phyloP scores from a whole-genome alignment of 2,329 filamentous ascomycete genomes.

The Didymella lethalis region DNA sequence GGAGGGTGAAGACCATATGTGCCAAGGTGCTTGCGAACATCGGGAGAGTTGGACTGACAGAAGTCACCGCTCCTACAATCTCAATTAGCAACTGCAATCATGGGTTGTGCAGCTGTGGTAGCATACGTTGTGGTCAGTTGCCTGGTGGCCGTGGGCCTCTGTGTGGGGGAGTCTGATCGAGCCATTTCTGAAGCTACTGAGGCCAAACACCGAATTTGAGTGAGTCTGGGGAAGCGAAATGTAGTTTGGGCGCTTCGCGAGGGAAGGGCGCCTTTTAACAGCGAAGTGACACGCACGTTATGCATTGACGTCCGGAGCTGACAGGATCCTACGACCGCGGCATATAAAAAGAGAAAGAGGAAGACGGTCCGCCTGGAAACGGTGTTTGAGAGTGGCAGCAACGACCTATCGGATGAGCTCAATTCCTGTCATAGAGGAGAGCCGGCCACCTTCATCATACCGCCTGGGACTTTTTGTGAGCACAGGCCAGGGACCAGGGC shows the following conservation, averaged over 20 bases:
- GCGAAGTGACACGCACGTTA: slow-evolving; percentile 36
- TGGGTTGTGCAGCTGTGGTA: not conserved
- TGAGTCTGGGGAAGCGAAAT: slow-evolving; percentile 28
- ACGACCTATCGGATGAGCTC: slow-evolving; percentile 41
- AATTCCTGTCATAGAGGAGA: slow-evolving; percentile 18
- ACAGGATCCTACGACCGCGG: slow-evolving; percentile 40
- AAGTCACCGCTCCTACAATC: slow-evolving; percentile 55
- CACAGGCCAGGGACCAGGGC: slow-evolving; percentile 12
- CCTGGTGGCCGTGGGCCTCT: slow-evolving; percentile 47
- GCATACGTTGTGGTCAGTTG: slow-evolving; percentile 51
- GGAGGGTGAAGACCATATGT: slow-evolving; percentile 63
- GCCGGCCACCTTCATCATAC: slow-evolving; percentile 24
- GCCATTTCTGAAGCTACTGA: slow-evolving; percentile 47
- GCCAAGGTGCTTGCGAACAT: slow-evolving; percentile 59
- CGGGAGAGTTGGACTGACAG: slow-evolving; percentile 58
- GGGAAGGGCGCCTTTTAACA: slow-evolving; percentile 47
- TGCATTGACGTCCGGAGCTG: slow-evolving; percentile 46
- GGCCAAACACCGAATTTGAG: slow-evolving; percentile 42
- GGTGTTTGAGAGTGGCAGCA: slow-evolving; percentile 25
- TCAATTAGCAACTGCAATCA: slow-evolving; percentile 24
- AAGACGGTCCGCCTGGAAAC: slow-evolving; percentile 32
- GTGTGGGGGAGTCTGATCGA: slow-evolving; percentile 43
- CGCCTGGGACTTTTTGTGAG: slow-evolving; percentile 20
- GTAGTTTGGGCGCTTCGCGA: slow-evolving; percentile 27
- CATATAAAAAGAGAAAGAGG: slow-evolving; percentile 43